phyloP scores from a whole-genome alignment of 345 rosid species.

The Camelina neglecta region DNA sequence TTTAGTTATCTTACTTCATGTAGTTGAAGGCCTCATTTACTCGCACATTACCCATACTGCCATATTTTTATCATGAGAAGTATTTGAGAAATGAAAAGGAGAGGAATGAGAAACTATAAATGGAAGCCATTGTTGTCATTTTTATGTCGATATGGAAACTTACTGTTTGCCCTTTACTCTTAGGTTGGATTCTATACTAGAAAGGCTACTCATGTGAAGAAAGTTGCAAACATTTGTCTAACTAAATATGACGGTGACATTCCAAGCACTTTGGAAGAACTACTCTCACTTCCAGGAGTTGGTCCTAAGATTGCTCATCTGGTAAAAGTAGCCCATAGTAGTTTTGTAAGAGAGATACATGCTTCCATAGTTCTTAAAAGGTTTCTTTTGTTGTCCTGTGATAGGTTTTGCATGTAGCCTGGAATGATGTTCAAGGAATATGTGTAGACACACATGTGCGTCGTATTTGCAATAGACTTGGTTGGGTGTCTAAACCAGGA shows the following conservation, averaged over 20 bases:
- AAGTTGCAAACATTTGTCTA: slow-evolving; percentile 86
- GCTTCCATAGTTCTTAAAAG: neutral
- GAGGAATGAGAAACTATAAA: slow-evolving; percentile 6
- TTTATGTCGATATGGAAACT: slow-evolving; percentile 9
- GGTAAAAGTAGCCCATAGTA: slow-evolving; percentile 38
- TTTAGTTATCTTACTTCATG: slow-evolving; percentile 2
- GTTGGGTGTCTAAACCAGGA: slow-evolving; percentile 83
- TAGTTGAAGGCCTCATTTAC: slow-evolving; percentile 8
- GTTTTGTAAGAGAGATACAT: neutral
- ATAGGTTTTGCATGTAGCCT: slow-evolving; percentile 89
- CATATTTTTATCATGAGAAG: slow-evolving; percentile 7
- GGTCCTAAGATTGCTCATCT: slow-evolving; percentile 85
- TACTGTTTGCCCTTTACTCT: slow-evolving; percentile 16
- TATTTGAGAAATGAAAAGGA: neutral
- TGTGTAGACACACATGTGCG: slow-evolving; percentile 97
- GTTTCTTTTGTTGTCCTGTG: slow-evolving; percentile 34
- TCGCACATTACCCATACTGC: neutral
- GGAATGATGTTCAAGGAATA: slow-evolving; percentile 91
- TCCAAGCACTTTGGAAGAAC: slow-evolving; percentile 83
- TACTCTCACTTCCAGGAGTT: slow-evolving; percentile 89
- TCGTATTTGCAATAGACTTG: slow-evolving; percentile 91
- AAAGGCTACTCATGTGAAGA: slow-evolving; percentile 89
- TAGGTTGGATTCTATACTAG: slow-evolving; percentile 96
- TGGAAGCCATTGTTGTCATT: slow-evolving; percentile 2
- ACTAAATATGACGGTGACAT: slow-evolving; percentile 79